Evolutionary conservation across 176 grass and related monocot species (phyloP).

Genomic region (Hsuehochloa calcarea): DNA sequence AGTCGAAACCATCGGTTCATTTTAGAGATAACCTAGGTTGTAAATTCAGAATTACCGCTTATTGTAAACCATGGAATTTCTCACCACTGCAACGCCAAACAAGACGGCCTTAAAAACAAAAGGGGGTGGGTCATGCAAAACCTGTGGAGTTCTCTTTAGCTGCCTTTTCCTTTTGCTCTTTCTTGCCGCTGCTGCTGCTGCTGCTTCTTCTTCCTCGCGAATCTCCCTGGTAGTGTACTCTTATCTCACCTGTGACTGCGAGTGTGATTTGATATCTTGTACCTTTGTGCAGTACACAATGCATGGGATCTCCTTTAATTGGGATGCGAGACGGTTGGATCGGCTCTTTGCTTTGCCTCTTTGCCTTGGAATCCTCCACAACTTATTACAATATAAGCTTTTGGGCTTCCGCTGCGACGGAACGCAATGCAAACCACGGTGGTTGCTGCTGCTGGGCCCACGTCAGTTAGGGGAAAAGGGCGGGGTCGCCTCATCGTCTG

Average conservation of each 20-base stretch:
- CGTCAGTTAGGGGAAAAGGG: not conserved
- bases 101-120: not conserved
- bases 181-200: too few species aligned
- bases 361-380: conserved; percentile 33
- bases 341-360: conserved; percentile 3
- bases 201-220: not conserved
- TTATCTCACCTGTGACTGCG: not conserved
- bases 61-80: too few species aligned
- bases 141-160: not conserved
- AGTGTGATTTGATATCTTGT: not conserved
- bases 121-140: not conserved
- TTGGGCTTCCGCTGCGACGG: not conserved
- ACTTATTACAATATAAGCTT: too few species aligned
- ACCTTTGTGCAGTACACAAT: not conserved
- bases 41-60: too few species aligned
- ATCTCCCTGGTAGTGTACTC: not conserved
- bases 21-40: too few species aligned
- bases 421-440: not conserved
- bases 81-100: not conserved
- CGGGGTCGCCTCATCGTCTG: not conserved
- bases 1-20: too few species aligned
- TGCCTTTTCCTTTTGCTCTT: not conserved
- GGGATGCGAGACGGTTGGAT: conserved; percentile 30
- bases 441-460: not conserved
- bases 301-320: conserved; percentile 30